Percentiles rank a stretch among this genome's conserved stretches.
These are phyloP conservation scores for Cyclostephanos invisitatus DNA, from an alignment of 108 stramenopile genomes.

Conservation along the genomic window DNA sequence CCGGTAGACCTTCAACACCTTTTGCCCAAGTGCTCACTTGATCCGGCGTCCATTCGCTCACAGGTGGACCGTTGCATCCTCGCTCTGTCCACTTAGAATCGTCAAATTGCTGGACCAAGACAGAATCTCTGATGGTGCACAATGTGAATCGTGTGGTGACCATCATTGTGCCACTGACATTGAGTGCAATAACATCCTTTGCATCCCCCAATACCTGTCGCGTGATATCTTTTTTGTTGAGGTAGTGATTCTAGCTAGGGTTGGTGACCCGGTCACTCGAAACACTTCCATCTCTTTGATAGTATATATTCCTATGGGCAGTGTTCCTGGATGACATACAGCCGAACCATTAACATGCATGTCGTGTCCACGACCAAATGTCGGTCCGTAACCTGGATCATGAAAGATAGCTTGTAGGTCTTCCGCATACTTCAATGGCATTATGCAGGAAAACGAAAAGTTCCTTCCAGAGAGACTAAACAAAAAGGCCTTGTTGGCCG, in stretches of 20 bases:
- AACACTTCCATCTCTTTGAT: slow-evolving; percentile 40
- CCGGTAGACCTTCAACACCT: too few species aligned
- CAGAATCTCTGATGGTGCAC: too few species aligned
- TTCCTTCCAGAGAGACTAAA: slow-evolving; percentile 14
- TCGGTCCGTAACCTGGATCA: not conserved
- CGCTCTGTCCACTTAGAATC: too few species aligned
- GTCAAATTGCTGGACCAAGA: too few species aligned
- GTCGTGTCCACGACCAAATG: slow-evolving; percentile 10
- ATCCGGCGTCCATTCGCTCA: too few species aligned
- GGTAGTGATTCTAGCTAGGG: not conserved
- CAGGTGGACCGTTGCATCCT: too few species aligned
- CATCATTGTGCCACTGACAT: too few species aligned
- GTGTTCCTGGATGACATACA: slow-evolving; percentile 3
- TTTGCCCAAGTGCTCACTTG: too few species aligned
- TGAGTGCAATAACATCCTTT: too few species aligned
- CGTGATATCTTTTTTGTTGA: too few species aligned
- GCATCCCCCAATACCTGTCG: too few species aligned
- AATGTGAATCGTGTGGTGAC: too few species aligned
- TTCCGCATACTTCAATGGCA: slow-evolving; percentile 8
- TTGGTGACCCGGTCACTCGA: slow-evolving; percentile 4
- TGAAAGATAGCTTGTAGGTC: slow-evolving; percentile 10
- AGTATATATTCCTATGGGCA: not conserved
- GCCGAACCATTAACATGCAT: slow-evolving; percentile 17
- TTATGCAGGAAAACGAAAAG: slow-evolving; percentile 11
- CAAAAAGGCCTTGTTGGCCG: slow-evolving; percentile 30